Conservation (phyloP, 2,329 filamentous ascomycete genomes). For the Talaromyces albobiverticillius region DNA sequence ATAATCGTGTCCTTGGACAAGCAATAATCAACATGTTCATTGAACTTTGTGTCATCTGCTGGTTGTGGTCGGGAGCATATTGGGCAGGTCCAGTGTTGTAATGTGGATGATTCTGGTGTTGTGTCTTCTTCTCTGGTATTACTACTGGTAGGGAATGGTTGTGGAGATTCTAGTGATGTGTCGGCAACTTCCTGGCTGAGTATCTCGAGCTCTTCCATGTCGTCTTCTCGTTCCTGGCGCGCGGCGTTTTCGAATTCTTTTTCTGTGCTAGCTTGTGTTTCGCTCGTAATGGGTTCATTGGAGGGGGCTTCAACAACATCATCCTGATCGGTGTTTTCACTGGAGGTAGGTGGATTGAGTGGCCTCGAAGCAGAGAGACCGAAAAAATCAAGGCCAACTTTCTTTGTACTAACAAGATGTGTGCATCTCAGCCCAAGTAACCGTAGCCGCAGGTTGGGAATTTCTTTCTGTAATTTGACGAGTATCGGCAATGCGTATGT, state of each 20-base stretch:
- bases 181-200: conserved; percentile 55
- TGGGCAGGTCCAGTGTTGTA: conserved; percentile 76
- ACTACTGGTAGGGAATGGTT: background rate
- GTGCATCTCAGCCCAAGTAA: conserved; percentile 89
- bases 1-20: conserved; percentile 82
- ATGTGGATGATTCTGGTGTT: background rate
- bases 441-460: conserved; percentile 72
- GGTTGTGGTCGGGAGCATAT: conserved; percentile 76
- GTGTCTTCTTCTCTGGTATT: conserved; percentile 2
- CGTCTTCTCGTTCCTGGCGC: conserved; percentile 57
- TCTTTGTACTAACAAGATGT: conserved; percentile 81
- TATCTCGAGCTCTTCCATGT: conserved; percentile 60
- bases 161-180: no score
- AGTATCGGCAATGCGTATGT: conserved; percentile 78
- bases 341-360: background rate
- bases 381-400: conserved; percentile 77
- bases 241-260: conserved; percentile 63
- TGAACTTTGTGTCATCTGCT: conserved; percentile 74
- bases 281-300: background rate
- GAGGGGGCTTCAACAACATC: background rate
- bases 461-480: conserved; percentile 76
- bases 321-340: background rate
- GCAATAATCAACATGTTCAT: conserved; percentile 89
- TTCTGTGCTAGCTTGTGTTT: conserved; percentile 61
- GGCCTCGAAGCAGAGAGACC: conserved; percentile 41